A percentile compares a stretch with the other conserved stretches of the same genome.
Conservation (phyloP, 768 basidiomycete genomes). For the Boletus tomentosulus region DNA sequence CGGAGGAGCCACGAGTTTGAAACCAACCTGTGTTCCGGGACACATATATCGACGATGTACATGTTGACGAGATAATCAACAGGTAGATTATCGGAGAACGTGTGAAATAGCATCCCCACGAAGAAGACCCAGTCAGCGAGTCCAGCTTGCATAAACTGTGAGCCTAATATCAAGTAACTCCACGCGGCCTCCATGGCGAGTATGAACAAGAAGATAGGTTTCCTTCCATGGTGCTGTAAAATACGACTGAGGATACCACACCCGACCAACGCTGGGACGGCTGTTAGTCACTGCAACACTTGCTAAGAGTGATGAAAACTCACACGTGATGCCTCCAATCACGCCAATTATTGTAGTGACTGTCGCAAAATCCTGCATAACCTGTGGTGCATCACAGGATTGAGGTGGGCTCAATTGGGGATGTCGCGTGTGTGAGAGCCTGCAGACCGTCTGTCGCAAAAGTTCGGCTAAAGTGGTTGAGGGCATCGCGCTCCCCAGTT, state of each 20-base stretch:
- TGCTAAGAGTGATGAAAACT: not conserved
- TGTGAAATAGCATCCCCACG: constrained; percentile 14
- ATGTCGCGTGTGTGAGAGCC: constrained; percentile 18
- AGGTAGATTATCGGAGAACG: constrained; percentile 7
- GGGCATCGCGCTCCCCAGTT: constrained; percentile 20
- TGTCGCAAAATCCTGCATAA: constrained; percentile 22
- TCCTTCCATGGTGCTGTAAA: constrained; percentile 27
- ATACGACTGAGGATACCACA: constrained; percentile 23
- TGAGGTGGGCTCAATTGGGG: not conserved
- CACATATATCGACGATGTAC: constrained; percentile 26
- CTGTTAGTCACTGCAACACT: not conserved
- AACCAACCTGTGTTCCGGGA: constrained; percentile 22
- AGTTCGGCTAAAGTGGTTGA: constrained; percentile 26
- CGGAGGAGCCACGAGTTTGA: not conserved
- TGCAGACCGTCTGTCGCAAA: constrained; percentile 25
- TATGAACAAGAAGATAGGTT: constrained; percentile 14
- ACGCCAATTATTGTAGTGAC: constrained; percentile 13
- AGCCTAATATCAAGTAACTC: constrained; percentile 12
- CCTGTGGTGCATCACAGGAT: constrained; percentile 19
- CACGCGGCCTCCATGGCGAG: constrained; percentile 8
- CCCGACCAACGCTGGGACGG: constrained; percentile 17
- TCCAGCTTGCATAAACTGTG: constrained; percentile 14
- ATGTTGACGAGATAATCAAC: constrained; percentile 22
- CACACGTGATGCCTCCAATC: constrained; percentile 19
- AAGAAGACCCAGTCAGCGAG: constrained; percentile 15